Base-by-base conservation (phyloP, 176 grass and related monocot species). In the Triticum timopheevii region DNA sequence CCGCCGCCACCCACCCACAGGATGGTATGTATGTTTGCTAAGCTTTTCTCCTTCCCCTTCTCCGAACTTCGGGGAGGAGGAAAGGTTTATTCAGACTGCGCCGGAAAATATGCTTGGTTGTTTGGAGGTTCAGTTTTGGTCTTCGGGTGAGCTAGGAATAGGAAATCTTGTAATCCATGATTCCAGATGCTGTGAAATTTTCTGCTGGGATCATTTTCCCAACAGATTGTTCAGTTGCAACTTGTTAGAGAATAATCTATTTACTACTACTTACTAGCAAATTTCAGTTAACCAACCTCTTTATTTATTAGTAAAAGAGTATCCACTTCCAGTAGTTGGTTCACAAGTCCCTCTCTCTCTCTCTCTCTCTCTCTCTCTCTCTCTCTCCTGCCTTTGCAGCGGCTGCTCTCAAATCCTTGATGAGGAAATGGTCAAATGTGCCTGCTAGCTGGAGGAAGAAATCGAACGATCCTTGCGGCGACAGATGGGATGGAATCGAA, bases 391-490 rank as follows among this genome's bases (percentile, higher is more conserved):
- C 40, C 13, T 75, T 86, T 80, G 13, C 86, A 98, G 93, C 50
- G 54, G 58, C 80, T 74, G 87, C 86, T 75, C 83, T 95, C 8
- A 90, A 65, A 79, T 90, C 86, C 35, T 75, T 98, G 73, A 90
- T 76, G 61, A 89, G 80, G 1, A 50, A 65, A 80, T 98, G 93
- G 91, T 93, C 65, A 69, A 93, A 98, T 86, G 1, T 84, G 22
- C 95, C 93, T 31, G 1, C 83, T 34, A 84, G 64, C 52, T 98
- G 95, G 95, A 66, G 82, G 22, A 88, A 90, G 38, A 88, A 90
- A 45, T 86, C 86, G 0, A 86, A 84, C 1, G 92, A 89, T 84
- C 96, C 93, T 74, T 98, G 95, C 20, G 87, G 74, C 3, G 30
- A 34, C 8, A 38, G 7, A 13, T 98, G 95, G 95, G 91, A 88